Conservation (phyloP, 1,284 basidiomycete genomes). For the Fomitopsis schrenkii region DNA sequence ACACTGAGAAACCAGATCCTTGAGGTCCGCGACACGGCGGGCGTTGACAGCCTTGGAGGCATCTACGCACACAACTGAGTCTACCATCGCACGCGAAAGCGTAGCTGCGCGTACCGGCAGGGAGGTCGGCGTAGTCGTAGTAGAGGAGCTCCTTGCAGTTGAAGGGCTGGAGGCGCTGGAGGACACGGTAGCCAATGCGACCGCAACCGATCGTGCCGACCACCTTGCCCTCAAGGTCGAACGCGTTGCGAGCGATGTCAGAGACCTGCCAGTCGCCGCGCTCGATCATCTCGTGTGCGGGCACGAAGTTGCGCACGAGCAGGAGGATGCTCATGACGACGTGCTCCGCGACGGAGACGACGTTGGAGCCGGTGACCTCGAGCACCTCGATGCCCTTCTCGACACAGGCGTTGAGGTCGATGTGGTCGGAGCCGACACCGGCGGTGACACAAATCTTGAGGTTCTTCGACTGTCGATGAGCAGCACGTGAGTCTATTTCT, state of each 20-base stretch:
- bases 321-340: conserved; percentile 83
- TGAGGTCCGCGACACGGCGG: conserved; percentile 77
- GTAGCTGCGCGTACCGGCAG: conserved; percentile 41
- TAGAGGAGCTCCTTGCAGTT: conserved; percentile 90
- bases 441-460: conserved; percentile 93
- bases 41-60: conserved; percentile 72
- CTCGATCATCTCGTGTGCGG: conserved; percentile 84
- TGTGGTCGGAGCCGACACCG: conserved; percentile 92
- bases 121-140: conserved; percentile 87
- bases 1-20: conserved; percentile 80
- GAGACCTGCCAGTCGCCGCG: conserved; percentile 86
- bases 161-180: conserved; percentile 86
- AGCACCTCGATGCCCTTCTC: conserved; percentile 72
- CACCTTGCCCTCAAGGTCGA: conserved; percentile 89
- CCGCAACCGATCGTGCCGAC: conserved; percentile 87
- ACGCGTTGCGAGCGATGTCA: conserved; percentile 76
- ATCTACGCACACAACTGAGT: conserved; percentile 30
- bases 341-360: conserved; percentile 89
- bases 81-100: background rate
- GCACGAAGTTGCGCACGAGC: conserved; percentile 85
- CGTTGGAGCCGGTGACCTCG: conserved; percentile 49
- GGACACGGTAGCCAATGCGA: conserved; percentile 87
- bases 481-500: background rate
- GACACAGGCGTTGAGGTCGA: conserved; percentile 89
- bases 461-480: conserved; percentile 67